A percentile compares a stretch with the other conserved stretches of the same genome.
phyloP scores from a whole-genome alignment of 345 rosid genomes.

The Gossypium herbaceum region DNA sequence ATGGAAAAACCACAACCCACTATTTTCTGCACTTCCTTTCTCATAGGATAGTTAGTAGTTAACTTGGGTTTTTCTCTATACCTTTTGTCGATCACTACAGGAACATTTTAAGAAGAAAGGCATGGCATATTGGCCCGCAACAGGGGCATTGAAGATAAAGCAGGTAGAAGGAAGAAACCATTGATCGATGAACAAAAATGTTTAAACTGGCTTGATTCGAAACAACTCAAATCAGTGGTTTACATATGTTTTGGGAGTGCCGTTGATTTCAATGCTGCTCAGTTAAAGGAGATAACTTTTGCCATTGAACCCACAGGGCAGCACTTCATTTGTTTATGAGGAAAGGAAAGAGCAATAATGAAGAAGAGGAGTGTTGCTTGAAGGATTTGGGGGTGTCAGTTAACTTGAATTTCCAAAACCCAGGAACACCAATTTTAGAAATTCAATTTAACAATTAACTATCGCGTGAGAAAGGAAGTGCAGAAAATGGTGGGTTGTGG shows the following conservation, averaged over 20 bases:
- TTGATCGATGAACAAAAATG: slow-evolving; percentile 28
- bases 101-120: slow-evolving; percentile 34
- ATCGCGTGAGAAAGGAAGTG: too few relatives aligned
- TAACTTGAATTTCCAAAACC: too few relatives aligned
- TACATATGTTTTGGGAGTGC: slow-evolving; percentile 44
- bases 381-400: slow-evolving; percentile 30
- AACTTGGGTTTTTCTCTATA: too few relatives aligned
- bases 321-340: slow-evolving; percentile 44
- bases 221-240: slow-evolving; percentile 37
- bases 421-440: too few relatives aligned
- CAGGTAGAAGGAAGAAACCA: slow-evolving; percentile 29
- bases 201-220: slow-evolving; percentile 39
- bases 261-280: slow-evolving; percentile 19
- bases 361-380: slow-evolving; percentile 39
- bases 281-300: slow-evolving; percentile 36
- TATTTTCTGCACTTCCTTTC: too few relatives aligned
- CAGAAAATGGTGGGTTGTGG: too few relatives aligned
- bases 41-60: too few relatives aligned
- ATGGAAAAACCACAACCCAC: too few relatives aligned
- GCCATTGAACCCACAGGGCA: slow-evolving; percentile 38
- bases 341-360: slow-evolving; percentile 7
- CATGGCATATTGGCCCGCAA: slow-evolving; percentile 67
- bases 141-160: slow-evolving; percentile 23
- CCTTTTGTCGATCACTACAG: slow-evolving; percentile 31
- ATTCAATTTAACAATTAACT: too few relatives aligned